Percentiles rank a stretch among this genome's conserved stretches.
Conservation (phyloP, 352 stramenopile species). For the Globisporangium echinulatum region DNA sequence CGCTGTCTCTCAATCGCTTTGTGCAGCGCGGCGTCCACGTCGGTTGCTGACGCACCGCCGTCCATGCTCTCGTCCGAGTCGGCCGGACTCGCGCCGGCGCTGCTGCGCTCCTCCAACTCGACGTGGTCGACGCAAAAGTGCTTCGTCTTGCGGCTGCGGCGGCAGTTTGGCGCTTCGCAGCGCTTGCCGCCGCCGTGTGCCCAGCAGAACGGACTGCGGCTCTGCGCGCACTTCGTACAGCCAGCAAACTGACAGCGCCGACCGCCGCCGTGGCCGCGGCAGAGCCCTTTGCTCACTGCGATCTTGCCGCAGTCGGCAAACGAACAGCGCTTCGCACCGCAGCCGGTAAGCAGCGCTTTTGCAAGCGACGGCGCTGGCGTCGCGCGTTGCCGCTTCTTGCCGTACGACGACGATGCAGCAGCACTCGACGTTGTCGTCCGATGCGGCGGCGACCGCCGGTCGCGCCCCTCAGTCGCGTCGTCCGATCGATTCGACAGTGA, state of each 20-base stretch:
- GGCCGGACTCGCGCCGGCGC: conserved; percentile 12
- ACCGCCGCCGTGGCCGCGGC: conserved; percentile 64
- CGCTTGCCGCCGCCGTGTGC: conserved; percentile 66
- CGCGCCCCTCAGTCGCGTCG: conserved; percentile 2
- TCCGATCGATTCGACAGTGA: conserved; percentile 4
- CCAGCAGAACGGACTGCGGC: conserved; percentile 68
- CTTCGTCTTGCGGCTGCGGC: conserved; percentile 67
- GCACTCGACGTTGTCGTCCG: neutral
- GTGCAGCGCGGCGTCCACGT: conserved; percentile 18
- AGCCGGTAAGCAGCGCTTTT: conserved; percentile 35
- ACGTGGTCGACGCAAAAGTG: conserved; percentile 74
- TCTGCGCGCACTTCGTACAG: conserved; percentile 73
- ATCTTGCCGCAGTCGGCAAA: conserved; percentile 67
- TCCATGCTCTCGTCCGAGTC: conserved; percentile 55
- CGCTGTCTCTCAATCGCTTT: no score
- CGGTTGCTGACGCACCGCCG: conserved; percentile 21
- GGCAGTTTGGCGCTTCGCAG: conserved; percentile 62
- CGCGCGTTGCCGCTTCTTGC: conserved; percentile 41
- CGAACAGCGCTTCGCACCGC: conserved; percentile 60
- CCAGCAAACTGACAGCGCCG: conserved; percentile 52
- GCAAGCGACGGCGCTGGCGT: conserved; percentile 34
- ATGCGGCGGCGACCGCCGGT: conserved; percentile 2
- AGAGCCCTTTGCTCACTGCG: conserved; percentile 65
- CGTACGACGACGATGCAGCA: conserved; percentile 3
- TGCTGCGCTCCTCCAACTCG: conserved; percentile 44